Evolutionary conservation across 805 yeast genomes (phyloP).

Genomic region (Suhomyces tanzawaensis): DNA sequence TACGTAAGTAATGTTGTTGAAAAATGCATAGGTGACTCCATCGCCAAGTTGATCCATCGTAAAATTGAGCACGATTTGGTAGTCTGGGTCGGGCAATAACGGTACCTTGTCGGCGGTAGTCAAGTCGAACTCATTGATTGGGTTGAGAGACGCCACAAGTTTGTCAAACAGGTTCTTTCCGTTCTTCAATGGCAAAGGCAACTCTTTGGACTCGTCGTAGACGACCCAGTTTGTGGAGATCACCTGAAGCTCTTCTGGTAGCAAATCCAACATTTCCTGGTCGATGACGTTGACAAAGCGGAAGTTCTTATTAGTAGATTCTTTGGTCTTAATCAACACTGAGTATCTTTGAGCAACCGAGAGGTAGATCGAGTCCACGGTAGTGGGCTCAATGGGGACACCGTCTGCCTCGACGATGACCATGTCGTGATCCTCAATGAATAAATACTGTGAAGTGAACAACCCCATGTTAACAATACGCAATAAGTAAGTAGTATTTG

Average conservation of each 20-base stretch:
- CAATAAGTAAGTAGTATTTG: conserved; percentile 60
- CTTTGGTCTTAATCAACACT: conserved; percentile 60
- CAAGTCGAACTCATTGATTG: conserved; percentile 74
- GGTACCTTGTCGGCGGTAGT: conserved; percentile 56
- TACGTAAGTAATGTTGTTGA: conserved; percentile 63
- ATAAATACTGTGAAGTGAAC: conserved; percentile 61
- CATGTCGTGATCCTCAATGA: conserved; percentile 41
- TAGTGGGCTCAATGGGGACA: conserved; percentile 56
- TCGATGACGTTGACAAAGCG: conserved; percentile 64
- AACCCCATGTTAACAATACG: conserved; percentile 67
- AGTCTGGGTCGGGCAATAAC: conserved; percentile 59
- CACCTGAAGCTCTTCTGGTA: conserved; percentile 58
- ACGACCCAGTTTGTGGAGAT: conserved; percentile 55
- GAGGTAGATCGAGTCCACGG: conserved; percentile 55
- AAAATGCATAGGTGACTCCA: conserved; percentile 75
- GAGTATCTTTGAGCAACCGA: conserved; percentile 83
- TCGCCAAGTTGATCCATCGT: conserved; percentile 68
- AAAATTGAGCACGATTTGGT: conserved; percentile 55
- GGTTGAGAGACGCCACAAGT: conserved; percentile 25
- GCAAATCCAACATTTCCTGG: conserved; percentile 62
- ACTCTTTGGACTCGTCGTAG: conserved; percentile 39
- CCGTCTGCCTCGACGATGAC: conserved; percentile 46
- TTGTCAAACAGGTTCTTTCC: conserved; percentile 35
- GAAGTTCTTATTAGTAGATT: conserved; percentile 44
- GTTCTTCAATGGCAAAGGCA: conserved; percentile 26